Base-by-base conservation (phyloP, 768 basidiomycete species). In the Clavulina sp. region DNA sequence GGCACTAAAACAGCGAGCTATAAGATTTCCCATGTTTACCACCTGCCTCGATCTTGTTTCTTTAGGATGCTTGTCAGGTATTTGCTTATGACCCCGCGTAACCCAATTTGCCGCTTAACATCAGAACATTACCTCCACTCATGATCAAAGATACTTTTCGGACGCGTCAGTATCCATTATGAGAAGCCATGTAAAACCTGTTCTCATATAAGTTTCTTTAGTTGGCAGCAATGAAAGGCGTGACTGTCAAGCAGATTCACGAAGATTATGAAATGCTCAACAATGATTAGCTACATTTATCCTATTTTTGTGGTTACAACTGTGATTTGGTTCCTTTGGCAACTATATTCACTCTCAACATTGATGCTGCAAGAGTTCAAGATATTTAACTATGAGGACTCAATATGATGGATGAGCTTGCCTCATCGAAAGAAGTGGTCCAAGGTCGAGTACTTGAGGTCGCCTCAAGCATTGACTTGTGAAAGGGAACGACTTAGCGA, bases 191-290 rank as follows among this genome's bases (percentile, higher is more conserved):
- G 24, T 46, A 46, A 16, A 33, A 33, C 7, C 28, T 7, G 13
- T 49, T 1, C 32, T 33, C 18, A 30, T 49, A 7, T 18, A 7
- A 29, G 31, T 46, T 46, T 49, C 9, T 26, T 16, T 49, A 49
- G 48, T 16, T 49, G 26, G 48, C 48, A 29, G 48, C 28, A 7
- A 34, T 49, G 18, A 49, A 49, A 49, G 7, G 16, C 6, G 31
- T 33, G 16, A 29, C 48, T 7, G 48, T 49, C 1, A 49, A 2
- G 31, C 48, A 49, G 32, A 30, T 49, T 16, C 48, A 49, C 48
- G 48, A 49, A 16, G 48, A 49, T 16, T 49, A 49, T 28, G 48
- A 26, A 9, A 29, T 49, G 48, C n/a, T n/a, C n/a, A n/a, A n/a
- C n/a, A n/a, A n/a, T n/a, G n/a, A n/a, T n/a, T n/a, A n/a, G n/a